phyloP scores from a whole-genome alignment of 805 yeast genomes.

The Ogataea zsoltii region DNA sequence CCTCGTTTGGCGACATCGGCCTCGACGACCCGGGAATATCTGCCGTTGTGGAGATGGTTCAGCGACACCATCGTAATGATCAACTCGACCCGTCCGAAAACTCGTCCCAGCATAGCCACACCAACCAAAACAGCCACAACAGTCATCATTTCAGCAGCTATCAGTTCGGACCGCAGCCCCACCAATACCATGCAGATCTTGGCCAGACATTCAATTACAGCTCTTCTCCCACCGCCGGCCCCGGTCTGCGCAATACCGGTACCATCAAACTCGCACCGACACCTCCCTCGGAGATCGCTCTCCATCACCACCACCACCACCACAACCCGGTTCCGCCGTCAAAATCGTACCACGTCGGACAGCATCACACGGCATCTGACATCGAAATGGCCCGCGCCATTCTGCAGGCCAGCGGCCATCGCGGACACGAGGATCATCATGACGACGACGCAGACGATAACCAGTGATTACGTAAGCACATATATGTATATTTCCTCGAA shows the following conservation, averaged over 20 bases:
- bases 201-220: constrained; percentile 10
- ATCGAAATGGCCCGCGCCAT: constrained; percentile 18
- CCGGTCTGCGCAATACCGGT: background rate
- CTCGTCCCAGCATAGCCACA: constrained; percentile 11
- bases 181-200: constrained; percentile 13
- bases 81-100: constrained; percentile 6
- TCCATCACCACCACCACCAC: background rate
- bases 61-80: constrained; percentile 28
- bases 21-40: constrained; percentile 41
- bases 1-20: constrained; percentile 40
- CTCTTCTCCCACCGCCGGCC: background rate
- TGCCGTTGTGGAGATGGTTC: constrained; percentile 64
- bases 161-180: constrained; percentile 16
- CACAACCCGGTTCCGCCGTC: background rate
- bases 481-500: background rate
- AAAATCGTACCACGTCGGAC: constrained; percentile 2
- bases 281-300: background rate
- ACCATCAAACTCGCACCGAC: background rate
- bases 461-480: too few relatives aligned
- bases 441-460: background rate
- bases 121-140: constrained; percentile 3
- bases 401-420: constrained; percentile 4
- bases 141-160: constrained; percentile 11
- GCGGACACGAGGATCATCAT: background rate
- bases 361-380: constrained; percentile 3